Conservation (phyloP, 2,329 filamentous ascomycete genomes). For the Cladophialophora carrionii region DNA sequence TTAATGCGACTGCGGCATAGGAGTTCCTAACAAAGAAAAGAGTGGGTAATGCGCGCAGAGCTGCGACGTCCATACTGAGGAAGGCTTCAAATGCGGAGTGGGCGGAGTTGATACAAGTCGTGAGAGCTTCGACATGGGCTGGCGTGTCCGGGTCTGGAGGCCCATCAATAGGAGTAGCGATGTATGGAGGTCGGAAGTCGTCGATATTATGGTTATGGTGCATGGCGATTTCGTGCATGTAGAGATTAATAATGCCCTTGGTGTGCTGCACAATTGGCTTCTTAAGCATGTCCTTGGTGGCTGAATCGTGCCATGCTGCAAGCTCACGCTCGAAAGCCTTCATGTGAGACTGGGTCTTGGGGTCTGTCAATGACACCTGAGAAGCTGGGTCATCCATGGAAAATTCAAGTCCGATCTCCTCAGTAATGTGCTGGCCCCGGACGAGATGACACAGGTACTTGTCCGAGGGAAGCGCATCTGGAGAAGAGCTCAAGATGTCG, state of each 20-base stretch:
- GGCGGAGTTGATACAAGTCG: constrained; percentile 67
- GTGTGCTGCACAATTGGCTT: constrained; percentile 65
- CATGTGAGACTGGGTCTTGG: constrained; percentile 66
- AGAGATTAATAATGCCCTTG: constrained; percentile 68
- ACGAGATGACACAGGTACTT: constrained; percentile 61
- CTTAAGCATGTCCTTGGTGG: constrained; percentile 54
- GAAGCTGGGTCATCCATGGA: constrained; percentile 66
- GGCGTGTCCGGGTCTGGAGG: constrained; percentile 48
- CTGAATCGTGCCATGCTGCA: constrained; percentile 60
- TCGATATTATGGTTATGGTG: constrained; percentile 64
- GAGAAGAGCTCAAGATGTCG: constrained; percentile 59
- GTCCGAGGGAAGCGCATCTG: constrained; percentile 62
- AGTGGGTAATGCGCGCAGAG: constrained; percentile 68
- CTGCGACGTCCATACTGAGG: constrained; percentile 60
- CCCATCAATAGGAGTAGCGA: constrained; percentile 41
- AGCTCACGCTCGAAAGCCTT: constrained; percentile 68
- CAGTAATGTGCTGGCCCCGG: constrained; percentile 64
- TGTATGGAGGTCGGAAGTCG: constrained; percentile 53
- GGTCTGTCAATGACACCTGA: constrained; percentile 60
- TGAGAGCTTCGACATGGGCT: constrained; percentile 68
- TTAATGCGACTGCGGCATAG: constrained; percentile 71
- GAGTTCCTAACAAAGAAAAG: constrained; percentile 72
- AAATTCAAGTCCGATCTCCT: constrained; percentile 70
- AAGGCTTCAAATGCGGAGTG: constrained; percentile 70
- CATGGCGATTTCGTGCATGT: constrained; percentile 75